These are phyloP conservation scores for Luzula sylvatica DNA, from an alignment of 176 grass and related monocot genomes.

Conservation along the genomic window DNA sequence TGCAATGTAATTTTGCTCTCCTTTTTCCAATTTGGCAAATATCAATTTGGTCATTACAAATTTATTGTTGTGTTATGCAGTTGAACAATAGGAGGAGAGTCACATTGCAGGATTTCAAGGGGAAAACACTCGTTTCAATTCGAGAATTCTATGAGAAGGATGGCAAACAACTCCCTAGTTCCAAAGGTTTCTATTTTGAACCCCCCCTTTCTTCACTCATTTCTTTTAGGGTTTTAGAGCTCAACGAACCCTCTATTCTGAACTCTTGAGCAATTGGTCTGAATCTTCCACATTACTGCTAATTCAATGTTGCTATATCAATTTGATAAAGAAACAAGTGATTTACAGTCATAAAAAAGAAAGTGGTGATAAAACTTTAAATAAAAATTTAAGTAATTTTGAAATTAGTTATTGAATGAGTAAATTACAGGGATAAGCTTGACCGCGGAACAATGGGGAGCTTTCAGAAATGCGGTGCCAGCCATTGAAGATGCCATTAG, in stretches of 20 bases:
- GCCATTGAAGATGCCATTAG: slow-evolving; percentile 73
- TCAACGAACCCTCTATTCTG: too few relatives aligned
- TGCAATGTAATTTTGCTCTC: slow-evolving; percentile 45
- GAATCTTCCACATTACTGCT: too few relatives aligned
- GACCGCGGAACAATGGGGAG: slow-evolving; percentile 81
- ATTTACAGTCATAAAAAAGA: too few relatives aligned
- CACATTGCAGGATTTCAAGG: slow-evolving; percentile 59
- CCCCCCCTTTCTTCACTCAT: too few relatives aligned
- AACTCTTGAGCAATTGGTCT: too few relatives aligned
- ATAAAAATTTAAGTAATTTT: too few relatives aligned
- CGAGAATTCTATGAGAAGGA: slow-evolving; percentile 77
- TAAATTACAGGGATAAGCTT: slow-evolving; percentile 62
- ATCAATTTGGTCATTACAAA: slow-evolving; percentile 13
- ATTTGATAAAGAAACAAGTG: neutral
- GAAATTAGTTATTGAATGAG: neutral
- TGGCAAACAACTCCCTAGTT: slow-evolving; percentile 63
- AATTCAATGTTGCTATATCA: neutral
- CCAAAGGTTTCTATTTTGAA: slow-evolving; percentile 51
- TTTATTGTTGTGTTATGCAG: slow-evolving; percentile 30
- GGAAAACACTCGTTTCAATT: slow-evolving; percentile 68
- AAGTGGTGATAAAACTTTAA: too few relatives aligned
- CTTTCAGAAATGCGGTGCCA: slow-evolving; percentile 47
- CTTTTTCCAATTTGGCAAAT: neutral
- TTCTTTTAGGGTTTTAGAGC: too few relatives aligned
- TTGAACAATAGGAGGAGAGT: slow-evolving; percentile 72